These are phyloP conservation scores for Entomortierella beljakovae DNA, from an alignment of 192 early-diverging fungal species.

Conservation along the genomic window DNA sequence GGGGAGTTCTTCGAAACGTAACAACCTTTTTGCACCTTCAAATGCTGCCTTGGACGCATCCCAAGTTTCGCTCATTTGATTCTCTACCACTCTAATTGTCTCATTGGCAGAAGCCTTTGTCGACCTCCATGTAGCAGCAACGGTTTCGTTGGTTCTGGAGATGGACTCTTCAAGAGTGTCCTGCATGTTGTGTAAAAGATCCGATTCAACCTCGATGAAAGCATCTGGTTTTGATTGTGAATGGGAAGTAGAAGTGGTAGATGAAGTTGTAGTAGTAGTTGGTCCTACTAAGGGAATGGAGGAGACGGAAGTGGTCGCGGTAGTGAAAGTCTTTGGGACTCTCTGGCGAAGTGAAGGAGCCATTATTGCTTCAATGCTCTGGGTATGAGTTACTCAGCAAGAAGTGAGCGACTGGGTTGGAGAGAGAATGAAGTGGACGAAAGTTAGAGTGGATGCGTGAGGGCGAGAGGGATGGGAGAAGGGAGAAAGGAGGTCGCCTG, in stretches of 20 bases:
- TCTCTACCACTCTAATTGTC: conserved; percentile 60
- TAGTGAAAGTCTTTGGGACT: conserved; percentile 21
- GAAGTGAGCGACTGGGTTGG: background rate
- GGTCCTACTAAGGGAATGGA: conserved; percentile 1
- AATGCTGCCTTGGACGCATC: conserved; percentile 68
- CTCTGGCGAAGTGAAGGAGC: conserved; percentile 41
- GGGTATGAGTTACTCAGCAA: background rate
- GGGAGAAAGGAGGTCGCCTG: background rate
- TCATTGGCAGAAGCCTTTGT: conserved; percentile 63
- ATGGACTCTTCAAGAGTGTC: conserved; percentile 42
- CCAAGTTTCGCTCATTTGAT: conserved; percentile 67
- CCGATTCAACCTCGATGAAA: conserved; percentile 49
- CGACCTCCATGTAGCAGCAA: conserved; percentile 61
- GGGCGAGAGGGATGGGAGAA: background rate
- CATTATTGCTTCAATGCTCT: conserved; percentile 10
- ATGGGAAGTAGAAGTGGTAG: background rate
- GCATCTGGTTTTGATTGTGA: conserved; percentile 20
- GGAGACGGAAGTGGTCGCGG: conserved; percentile 9
- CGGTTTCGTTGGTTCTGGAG: conserved; percentile 44
- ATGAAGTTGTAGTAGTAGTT: background rate
- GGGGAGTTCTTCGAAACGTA: conserved; percentile 70
- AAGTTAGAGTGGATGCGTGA: background rate
- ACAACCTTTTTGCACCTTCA: conserved; percentile 65
- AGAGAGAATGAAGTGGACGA: conserved; percentile 5
- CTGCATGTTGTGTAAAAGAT: conserved; percentile 44